Evolutionary conservation across 2,329 filamentous ascomycete genomes (phyloP), one percentile per base, ranked within the genome.

Genomic region (Ascochyta clinopodiicola): DNA sequence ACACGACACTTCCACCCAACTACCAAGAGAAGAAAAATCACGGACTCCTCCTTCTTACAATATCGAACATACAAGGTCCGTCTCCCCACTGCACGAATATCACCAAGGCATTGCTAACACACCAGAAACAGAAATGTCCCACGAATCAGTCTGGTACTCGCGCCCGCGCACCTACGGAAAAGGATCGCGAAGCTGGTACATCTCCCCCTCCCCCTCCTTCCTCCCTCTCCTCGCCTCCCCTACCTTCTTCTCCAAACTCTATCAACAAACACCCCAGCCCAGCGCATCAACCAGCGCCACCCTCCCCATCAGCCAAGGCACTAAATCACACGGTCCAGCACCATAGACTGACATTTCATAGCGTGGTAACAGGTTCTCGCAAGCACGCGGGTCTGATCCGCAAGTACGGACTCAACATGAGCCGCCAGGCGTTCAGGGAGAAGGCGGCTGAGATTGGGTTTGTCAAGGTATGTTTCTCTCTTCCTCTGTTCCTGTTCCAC

Each of bases 121-220:
- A 5, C 13, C 29, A 9, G 13, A 9, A 31, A 9, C 32, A 8
- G 58, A 31, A 15, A 71, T 71, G 68, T 69, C 68, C 6, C 68
- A 71, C 63, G 67, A 71, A 44, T 54, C 56, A 8, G 92, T 98
- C 82, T 98, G 92, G 92, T 96, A 96, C 88, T 96, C 92, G 76
- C 93, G 93, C 81, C 94, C 95, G 76, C 90, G 92, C 81, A 92
- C 81, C 79, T 96, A 96, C 86, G 93, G 93, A 84, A 97, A 97
- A 86, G 93, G 93, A 82, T 85, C 91, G 79, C 89, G 92, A 79
- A 81, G 83, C 79, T 97, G 93, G 92, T 96, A 91, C 1, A 57
- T 59, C 17, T 4, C 15, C 21, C 15, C 15, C 15, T 4, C 4
- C 19, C n/a, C 17, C 17, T 3, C 8, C 25, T 21, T 2, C 15